Percentiles rank a stretch among this genome's conserved stretches.
These are phyloP conservation scores for Cryphonectria naterciae DNA, from an alignment of 2,329 filamentous ascomycete genomes.

Conservation along the genomic window DNA sequence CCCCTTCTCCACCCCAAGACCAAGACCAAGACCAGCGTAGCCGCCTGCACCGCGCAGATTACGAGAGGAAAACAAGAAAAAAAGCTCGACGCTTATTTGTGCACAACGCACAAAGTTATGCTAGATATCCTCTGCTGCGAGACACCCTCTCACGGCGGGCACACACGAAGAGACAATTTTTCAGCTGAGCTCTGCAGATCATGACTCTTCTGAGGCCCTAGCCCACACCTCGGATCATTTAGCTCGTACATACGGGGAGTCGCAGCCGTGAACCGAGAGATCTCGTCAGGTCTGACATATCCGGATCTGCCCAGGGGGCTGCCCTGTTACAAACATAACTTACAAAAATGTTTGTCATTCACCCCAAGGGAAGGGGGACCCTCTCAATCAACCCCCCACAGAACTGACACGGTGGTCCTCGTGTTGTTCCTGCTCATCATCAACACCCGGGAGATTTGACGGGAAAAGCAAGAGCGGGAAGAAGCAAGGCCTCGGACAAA, in stretches of 20 bases:
- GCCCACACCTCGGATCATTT: background rate
- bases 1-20: background rate
- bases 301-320: conserved; percentile 8
- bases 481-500: background rate
- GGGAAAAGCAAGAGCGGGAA: background rate
- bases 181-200: conserved; percentile 5
- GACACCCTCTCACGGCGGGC: background rate
- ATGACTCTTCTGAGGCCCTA: conserved; percentile 1
- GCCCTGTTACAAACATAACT: background rate
- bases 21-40: background rate
- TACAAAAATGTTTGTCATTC: background rate
- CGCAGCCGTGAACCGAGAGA: background rate
- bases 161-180: background rate
- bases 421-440: background rate
- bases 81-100: background rate
- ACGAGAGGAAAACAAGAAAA: background rate
- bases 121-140: background rate
- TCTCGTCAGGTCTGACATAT: background rate
- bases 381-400: background rate
- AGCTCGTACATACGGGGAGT: conserved; percentile 9
- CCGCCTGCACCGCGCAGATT: background rate
- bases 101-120: background rate
- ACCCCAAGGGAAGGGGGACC: background rate
- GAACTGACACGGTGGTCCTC: background rate
- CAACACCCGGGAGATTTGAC: background rate